Evolutionary conservation across 495 filamentous ascomycete species (phyloP), one percentile per base, ranked within the genome.

Genomic region (Penicillium coffeae): DNA sequence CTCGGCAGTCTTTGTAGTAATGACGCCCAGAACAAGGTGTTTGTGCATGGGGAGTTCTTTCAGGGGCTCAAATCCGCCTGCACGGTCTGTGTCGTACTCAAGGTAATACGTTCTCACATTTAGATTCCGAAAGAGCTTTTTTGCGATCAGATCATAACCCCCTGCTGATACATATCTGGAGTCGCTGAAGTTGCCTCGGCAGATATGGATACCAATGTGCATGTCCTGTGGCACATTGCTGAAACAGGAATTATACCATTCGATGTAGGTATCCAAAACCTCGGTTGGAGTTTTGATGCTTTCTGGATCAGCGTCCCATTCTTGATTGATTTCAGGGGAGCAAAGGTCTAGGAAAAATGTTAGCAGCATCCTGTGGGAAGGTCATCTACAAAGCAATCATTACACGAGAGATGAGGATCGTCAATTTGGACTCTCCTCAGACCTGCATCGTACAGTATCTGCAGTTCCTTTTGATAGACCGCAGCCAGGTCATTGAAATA

Each of bases 401-500:
- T 16, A 39, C 37, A 39, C 10, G 37, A 39, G 3, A 39, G 37
- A 1, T 39, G 15, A 9, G 37, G 37, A 12, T 39, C 37, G 16
- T 39, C 37, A 3, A 39, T 16, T 19, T 59, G 55, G 18, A 55
- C 45, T 8, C 38, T 40, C 19, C 55, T 40, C 18, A 59, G 37
- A 18, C 55, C 55, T 3, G 52, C 55, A 27, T 59, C 40, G 14
- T 51, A 59, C 18, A 59, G 16, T 2, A 46, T 44, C 8, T 21
- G 38, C n/a, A 36, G 43, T 16, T 54, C 51, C 9, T 21, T 21
- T n/a, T 21, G 33, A 21, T 45, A 49, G 13, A 46, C 51, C 0
- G 33, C 22, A 5, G 46, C 51, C 10, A 54, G 41, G 45, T 54
- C 51, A 9, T 30, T n/a, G 14, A 54, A 49, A 18, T 54, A 54